phyloP scores from a whole-genome alignment of 768 basidiomycete genomes.

The Rubroboletus satanas region DNA sequence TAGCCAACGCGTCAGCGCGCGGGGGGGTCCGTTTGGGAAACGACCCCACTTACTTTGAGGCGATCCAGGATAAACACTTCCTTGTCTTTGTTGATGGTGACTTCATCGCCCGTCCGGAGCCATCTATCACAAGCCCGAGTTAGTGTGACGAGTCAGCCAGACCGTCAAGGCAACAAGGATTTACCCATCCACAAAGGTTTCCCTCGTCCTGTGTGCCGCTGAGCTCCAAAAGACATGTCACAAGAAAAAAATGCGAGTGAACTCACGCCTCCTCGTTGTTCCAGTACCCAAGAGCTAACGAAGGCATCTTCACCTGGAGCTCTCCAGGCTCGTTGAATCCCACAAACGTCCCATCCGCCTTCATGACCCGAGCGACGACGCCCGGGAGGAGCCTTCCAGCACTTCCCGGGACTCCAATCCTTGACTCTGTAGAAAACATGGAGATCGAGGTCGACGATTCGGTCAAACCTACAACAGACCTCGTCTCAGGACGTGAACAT shows the following conservation, averaged over 20 bases:
- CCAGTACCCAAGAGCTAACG: conserved; percentile 42
- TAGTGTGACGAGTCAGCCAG: not conserved
- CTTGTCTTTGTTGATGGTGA: conserved; percentile 46
- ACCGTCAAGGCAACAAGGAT: conserved; percentile 3
- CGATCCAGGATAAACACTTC: conserved; percentile 63
- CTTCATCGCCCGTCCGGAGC: conserved; percentile 69
- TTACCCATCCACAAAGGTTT: conserved; percentile 66
- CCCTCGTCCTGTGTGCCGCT: conserved; percentile 47
- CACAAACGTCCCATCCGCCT: conserved; percentile 53
- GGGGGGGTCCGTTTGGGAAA: not conserved
- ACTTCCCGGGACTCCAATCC: conserved; percentile 52
- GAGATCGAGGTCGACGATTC: conserved; percentile 54
- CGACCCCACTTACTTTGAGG: conserved; percentile 43
- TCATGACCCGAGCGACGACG: conserved; percentile 49
- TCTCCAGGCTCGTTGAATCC: conserved; percentile 59
- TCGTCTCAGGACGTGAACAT: not conserved
- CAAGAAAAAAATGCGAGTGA: not conserved
- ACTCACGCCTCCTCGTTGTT: conserved; percentile 61
- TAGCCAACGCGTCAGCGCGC: conserved; percentile 21
- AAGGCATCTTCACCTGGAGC: conserved; percentile 44
- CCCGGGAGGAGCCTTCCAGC: conserved; percentile 51
- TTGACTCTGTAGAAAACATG: conserved; percentile 45
- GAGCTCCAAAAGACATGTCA: not conserved
- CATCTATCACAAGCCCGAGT: conserved; percentile 40
- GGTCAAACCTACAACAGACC: conserved; percentile 51